Base-by-base conservation (phyloP, 2,329 filamentous ascomycete genomes). In the Mycosphaerella sp. region DNA sequence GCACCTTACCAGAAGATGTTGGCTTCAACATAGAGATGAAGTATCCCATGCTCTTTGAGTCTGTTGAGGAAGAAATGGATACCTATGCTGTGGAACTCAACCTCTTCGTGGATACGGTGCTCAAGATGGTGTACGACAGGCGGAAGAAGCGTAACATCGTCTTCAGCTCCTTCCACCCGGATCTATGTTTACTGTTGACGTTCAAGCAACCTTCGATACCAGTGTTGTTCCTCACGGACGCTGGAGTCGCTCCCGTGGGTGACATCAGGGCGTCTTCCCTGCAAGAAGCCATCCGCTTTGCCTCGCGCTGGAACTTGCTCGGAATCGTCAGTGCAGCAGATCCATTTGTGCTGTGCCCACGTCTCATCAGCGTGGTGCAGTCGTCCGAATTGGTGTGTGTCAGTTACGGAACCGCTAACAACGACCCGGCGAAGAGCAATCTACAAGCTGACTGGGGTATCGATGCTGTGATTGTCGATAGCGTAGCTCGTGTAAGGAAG, bases 1-100 rank as follows among this genome's bases (percentile, higher is more conserved):
- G 81, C 62, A 85, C 90, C 65, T 74, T 98, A 0, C 89, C 89
- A 0, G 79, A 86, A 56, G 77, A 81, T 12, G 86, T 95, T 17
- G 90, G 93, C 12, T 98, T 98, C 78, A 97, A 98, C 70, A 95
- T 98, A 61, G 93, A 98, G 74, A 87, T 98, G 79, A 97, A 98
- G 72, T 98, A 98, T 67, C 93, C 93, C 4, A 97, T 97, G 90
- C 80, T 98, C 37, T 86, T 91, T 67, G 94, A 98, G 75, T 88
- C 83, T 52, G 89, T 96, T 69, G 87, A 94, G 68, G 87, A 96
- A 59, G 89, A 95, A 61, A 96, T 97, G 89, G 91, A 96, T 67
- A 87, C 87, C 2, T 95, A 95, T 65, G 90, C 89, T 0, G 87
- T 97, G 41, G 93, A 98, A 71, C 79, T 97, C 61, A 97, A 97